Percentiles rank a stretch among this genome's conserved stretches.
Conservation (phyloP, 2,329 filamentous ascomycete genomes). For the Trichophyton rubrum region DNA sequence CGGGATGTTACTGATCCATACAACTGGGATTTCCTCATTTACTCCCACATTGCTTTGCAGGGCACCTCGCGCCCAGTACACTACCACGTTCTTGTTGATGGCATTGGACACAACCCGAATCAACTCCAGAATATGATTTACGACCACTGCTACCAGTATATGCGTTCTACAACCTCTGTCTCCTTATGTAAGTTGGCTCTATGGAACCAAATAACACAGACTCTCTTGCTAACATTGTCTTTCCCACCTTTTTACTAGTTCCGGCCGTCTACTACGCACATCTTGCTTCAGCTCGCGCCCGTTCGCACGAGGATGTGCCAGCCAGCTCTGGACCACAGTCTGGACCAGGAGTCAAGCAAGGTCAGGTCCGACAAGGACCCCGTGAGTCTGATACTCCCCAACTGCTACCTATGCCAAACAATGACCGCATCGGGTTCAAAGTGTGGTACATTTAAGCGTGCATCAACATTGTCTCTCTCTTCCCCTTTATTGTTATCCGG, state of each 20-base stretch:
- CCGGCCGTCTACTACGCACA: conserved; percentile 96
- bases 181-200: conserved; percentile 46
- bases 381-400: conserved; percentile 20
- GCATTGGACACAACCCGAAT: conserved; percentile 54
- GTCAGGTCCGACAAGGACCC: conserved; percentile 19
- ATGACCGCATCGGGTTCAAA: conserved; percentile 21
- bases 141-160: conserved; percentile 88
- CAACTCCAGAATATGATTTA: conserved; percentile 81
- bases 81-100: conserved; percentile 80
- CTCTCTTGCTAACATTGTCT: not conserved
- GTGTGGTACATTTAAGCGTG: conserved; percentile 31
- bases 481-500: not conserved
- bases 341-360: conserved; percentile 26
- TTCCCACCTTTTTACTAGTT: conserved; percentile 20
- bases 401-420: conserved; percentile 25
- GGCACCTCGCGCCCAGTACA: conserved; percentile 86
- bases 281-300: conserved; percentile 68
- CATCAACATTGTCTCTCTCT: not conserved
- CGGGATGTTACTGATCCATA: conserved; percentile 79
- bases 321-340: conserved; percentile 30
- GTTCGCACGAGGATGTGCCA: conserved; percentile 53
- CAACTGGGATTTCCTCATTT: conserved; percentile 76
- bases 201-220: not conserved
- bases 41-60: conserved; percentile 68
- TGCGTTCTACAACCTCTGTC: conserved; percentile 81